Base-by-base conservation (phyloP, 2,329 filamentous ascomycete species). In the Dryadomyces sulphureus region DNA sequence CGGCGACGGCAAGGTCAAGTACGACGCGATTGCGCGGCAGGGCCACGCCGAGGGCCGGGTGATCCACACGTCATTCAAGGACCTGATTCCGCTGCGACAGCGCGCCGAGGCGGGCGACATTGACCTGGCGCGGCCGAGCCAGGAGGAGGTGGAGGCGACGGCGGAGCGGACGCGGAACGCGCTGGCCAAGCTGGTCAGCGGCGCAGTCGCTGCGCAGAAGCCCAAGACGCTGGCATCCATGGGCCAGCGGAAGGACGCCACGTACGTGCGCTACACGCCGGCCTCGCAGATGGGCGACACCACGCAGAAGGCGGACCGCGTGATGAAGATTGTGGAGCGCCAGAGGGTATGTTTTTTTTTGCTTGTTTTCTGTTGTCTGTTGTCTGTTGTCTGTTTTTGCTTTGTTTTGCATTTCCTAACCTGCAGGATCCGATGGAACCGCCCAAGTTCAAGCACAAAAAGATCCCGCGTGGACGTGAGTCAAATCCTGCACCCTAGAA, bases 391-490 rank as follows among this genome's bases (percentile, higher is more conserved):
- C n/a, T n/a, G n/a, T n/a, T n/a, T n/a, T n/a, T n/a, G n/a, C n/a
- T n/a, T n/a, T n/a, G n/a, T n/a, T n/a, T 9, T 19, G 4, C 3
- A 8, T 16, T 41, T 20, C 17, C 17, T 40, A 3, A 39, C 25
- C 4, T 9, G 12, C 22, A 50, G 47, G 92, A 98, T 64, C 92
- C 92, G 0, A 84, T 95, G 82, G 90, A 95, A 59, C 92, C 92
- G 1, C 90, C 92, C 2, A 96, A 95, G 59, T 95, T 96, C 68
- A 96, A 96, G 65, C 87, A 95, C 67, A 96, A 96, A 72, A 94
- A 95, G 67, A 94, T 98, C 48, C 90, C 77, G 87, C 55, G 89
- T 16, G 52, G 52, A 16, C 52, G 51, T 53, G 38, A 44, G 51
- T 51, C 19, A 2, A 32, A 2, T n/a, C 19, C 19, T 7, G 11